Evolutionary conservation across 2,329 filamentous ascomycete genomes (phyloP).

Genomic region (Metarhizium brunneum): DNA sequence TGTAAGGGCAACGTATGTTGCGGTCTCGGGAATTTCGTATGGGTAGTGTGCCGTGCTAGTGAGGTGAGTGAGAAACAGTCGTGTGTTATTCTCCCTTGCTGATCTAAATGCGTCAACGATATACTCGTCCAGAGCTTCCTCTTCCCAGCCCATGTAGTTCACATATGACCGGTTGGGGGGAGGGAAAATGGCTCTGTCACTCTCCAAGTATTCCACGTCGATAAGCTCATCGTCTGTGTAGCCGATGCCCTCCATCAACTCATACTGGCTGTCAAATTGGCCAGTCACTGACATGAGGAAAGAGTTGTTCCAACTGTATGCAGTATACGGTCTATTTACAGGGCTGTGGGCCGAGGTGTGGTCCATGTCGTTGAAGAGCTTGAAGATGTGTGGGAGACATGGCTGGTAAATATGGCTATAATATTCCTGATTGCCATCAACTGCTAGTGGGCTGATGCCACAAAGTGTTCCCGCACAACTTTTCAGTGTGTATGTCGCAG

Average conservation of each 20-base stretch:
- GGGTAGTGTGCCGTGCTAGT: constrained; percentile 27
- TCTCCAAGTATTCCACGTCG: constrained; percentile 19
- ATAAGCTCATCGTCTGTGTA: constrained; percentile 16
- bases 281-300: constrained; percentile 24
- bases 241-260: constrained; percentile 21
- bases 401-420: constrained; percentile 35
- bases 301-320: constrained; percentile 20
- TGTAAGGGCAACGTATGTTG: constrained; percentile 17
- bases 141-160: constrained; percentile 25
- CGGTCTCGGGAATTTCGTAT: constrained; percentile 20
- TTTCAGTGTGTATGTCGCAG: constrained; percentile 34
- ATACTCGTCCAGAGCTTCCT: constrained; percentile 20
- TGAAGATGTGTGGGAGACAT: constrained; percentile 29
- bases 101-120: constrained; percentile 19
- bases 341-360: constrained; percentile 1
- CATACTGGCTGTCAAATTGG: constrained; percentile 19
- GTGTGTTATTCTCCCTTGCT: constrained; percentile 19
- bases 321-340: neutral
- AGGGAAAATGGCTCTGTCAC: constrained; percentile 18
- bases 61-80: constrained; percentile 25
- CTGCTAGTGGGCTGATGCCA: constrained; percentile 22
- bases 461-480: constrained; percentile 31
- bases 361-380: constrained; percentile 19
- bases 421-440: constrained; percentile 13
- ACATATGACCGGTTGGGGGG: constrained; percentile 16